Evolutionary conservation across 805 yeast genomes (phyloP).

Genomic region (Pichia cephalocereana): DNA sequence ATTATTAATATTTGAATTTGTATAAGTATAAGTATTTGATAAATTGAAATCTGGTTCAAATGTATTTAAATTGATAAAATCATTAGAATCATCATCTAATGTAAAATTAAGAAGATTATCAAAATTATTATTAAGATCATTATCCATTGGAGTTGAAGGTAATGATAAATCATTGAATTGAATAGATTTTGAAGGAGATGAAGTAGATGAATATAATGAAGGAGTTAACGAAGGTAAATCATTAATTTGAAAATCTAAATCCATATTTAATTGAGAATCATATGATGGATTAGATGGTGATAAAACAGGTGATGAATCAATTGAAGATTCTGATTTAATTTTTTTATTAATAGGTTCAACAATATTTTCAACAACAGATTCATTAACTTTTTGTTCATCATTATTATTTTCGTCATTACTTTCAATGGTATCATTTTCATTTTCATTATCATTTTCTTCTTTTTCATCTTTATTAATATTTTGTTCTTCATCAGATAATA

Average conservation of each 20-base stretch:
- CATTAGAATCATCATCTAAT: not conserved
- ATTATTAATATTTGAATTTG: not conserved
- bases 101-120: not conserved
- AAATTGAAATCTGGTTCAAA: not conserved
- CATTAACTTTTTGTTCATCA: no score
- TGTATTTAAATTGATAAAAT: not conserved
- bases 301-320: not conserved
- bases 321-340: not conserved
- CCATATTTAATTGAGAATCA: not conserved
- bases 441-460: not conserved
- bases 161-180: not conserved
- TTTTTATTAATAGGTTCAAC: not conserved
- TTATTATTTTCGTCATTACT: not conserved
- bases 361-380: not conserved
- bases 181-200: not conserved
- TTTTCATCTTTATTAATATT: conserved; percentile 5
- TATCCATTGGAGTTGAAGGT: not conserved
- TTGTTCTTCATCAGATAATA: conserved; percentile 13
- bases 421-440: not conserved
- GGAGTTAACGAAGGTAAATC: not conserved
- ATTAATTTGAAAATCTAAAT: not conserved
- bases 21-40: not conserved
- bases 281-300: not conserved
- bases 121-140: not conserved
- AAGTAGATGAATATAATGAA: not conserved